Evolutionary conservation across 2,329 filamentous ascomycete genomes (phyloP).

Genomic region (Ophiocordyceps camponoti-leonardi): DNA sequence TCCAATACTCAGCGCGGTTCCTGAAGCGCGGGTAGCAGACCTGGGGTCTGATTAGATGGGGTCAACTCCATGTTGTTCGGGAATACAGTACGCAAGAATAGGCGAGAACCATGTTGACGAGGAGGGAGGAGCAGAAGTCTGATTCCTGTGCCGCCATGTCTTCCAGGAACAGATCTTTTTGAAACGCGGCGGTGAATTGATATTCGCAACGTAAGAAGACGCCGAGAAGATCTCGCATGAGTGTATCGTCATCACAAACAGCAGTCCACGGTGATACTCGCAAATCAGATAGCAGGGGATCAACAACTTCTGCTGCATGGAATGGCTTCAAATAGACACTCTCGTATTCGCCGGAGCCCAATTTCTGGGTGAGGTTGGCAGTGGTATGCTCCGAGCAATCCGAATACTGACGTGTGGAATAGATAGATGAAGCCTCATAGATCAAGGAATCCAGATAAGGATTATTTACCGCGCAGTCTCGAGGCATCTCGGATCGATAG

Average conservation of each 20-base stretch:
- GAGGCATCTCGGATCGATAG: constrained; percentile 10
- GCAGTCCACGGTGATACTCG: constrained; percentile 18
- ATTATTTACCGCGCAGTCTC: constrained; percentile 4
- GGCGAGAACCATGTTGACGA: constrained; percentile 20
- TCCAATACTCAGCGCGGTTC: constrained; percentile 18
- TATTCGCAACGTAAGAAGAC: constrained; percentile 17
- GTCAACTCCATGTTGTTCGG: too few relatives aligned
- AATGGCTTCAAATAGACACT: constrained; percentile 18
- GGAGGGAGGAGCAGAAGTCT: constrained; percentile 20
- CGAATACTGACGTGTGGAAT: not conserved
- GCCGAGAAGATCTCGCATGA: constrained; percentile 15
- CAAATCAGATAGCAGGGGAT: constrained; percentile 13
- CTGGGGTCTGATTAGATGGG: constrained; percentile 5
- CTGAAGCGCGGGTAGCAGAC: constrained; percentile 10
- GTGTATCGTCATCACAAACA: constrained; percentile 14
- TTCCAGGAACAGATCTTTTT: constrained; percentile 21
- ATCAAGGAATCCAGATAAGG: constrained; percentile 11
- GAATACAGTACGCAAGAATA: constrained; percentile 15
- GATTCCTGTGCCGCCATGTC: constrained; percentile 14
- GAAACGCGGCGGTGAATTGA: constrained; percentile 16
- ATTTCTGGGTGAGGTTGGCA: not conserved
- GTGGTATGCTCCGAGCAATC: too few relatives aligned
- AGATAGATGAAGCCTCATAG: constrained; percentile 8
- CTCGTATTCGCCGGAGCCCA: constrained; percentile 2
- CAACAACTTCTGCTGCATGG: constrained; percentile 15